Conservation (phyloP, 2,329 filamentous ascomycete species). For the Elsinoe batatas region DNA sequence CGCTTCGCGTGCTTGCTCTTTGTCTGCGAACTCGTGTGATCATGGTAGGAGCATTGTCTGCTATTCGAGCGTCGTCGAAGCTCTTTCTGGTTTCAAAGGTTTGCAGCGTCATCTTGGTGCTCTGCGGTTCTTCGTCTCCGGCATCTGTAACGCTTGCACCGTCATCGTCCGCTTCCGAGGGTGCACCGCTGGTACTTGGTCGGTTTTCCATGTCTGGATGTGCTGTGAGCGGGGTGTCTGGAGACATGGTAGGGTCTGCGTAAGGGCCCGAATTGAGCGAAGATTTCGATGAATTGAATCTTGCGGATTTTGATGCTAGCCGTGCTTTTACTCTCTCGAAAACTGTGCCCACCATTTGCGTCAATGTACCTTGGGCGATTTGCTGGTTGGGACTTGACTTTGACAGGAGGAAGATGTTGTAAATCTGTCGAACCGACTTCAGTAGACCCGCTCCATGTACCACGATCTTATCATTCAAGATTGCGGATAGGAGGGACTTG, state of each 20-base stretch:
- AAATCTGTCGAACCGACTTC: slow-evolving; percentile 94
- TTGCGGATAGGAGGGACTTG: slow-evolving; percentile 88
- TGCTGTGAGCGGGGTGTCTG: slow-evolving; percentile 29
- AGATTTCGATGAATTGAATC: slow-evolving; percentile 45
- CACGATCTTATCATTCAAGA: slow-evolving; percentile 96
- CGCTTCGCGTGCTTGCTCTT: slow-evolving; percentile 34
- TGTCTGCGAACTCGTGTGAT: slow-evolving; percentile 49
- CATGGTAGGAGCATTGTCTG: slow-evolving; percentile 57
- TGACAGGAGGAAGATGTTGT: slow-evolving; percentile 96
- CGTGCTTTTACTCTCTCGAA: slow-evolving; percentile 88
- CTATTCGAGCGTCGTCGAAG: slow-evolving; percentile 55
- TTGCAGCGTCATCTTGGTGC: slow-evolving; percentile 54
- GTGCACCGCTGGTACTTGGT: neutral
- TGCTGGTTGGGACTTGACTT: slow-evolving; percentile 92
- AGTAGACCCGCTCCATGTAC: slow-evolving; percentile 92
- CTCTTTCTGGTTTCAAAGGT: slow-evolving; percentile 59
- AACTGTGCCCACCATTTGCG: slow-evolving; percentile 97
- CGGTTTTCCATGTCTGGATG: neutral
- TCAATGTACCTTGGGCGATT: slow-evolving; percentile 90
- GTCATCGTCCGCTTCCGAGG: slow-evolving; percentile 19
- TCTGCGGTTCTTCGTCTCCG: slow-evolving; percentile 36
- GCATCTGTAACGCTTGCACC: slow-evolving; percentile 34
- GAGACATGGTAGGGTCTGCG: slow-evolving; percentile 21
- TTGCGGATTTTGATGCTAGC: slow-evolving; percentile 76
- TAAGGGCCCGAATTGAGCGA: slow-evolving; percentile 28